Conservation (phyloP, 192 early-diverging fungal genomes). For the Podila horticola region DNA sequence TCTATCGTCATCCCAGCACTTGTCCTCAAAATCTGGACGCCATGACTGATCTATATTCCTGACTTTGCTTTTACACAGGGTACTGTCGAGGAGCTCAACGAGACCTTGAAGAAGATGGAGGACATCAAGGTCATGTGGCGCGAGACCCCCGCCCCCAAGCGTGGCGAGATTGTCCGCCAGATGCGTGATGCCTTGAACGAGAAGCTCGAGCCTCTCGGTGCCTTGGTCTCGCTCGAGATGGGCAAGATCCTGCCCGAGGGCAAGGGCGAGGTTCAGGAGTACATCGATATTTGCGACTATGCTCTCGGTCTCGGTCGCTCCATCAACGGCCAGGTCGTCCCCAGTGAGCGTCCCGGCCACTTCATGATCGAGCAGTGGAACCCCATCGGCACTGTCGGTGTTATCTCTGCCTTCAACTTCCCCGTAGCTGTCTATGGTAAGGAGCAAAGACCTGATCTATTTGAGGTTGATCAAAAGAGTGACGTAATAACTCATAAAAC, state of each 20-base stretch:
- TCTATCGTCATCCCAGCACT: background rate
- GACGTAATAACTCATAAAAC: no score
- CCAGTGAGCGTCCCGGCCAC: slow-evolving; percentile 92
- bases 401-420: slow-evolving; percentile 97
- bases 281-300: slow-evolving; percentile 94
- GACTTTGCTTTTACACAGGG: slow-evolving; percentile 14
- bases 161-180: slow-evolving; percentile 90
- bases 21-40: no score
- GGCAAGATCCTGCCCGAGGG: slow-evolving; percentile 96
- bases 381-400: slow-evolving; percentile 90
- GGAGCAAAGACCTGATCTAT: background rate
- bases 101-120: slow-evolving; percentile 70
- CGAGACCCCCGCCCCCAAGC: slow-evolving; percentile 81
- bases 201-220: slow-evolving; percentile 84
- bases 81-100: slow-evolving; percentile 69
- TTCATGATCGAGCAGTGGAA: slow-evolving; percentile 97
- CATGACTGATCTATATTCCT: background rate
- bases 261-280: slow-evolving; percentile 95
- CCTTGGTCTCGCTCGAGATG: slow-evolving; percentile 91
- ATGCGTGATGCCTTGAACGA: slow-evolving; percentile 85
- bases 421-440: slow-evolving; percentile 66
- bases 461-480: no score
- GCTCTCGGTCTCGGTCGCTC: slow-evolving; percentile 87
- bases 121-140: slow-evolving; percentile 59
- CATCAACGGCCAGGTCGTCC: slow-evolving; percentile 85